phyloP scores from a whole-genome alignment of 2,329 filamentous ascomycete species.

The Myriosclerotinia curreyana region DNA sequence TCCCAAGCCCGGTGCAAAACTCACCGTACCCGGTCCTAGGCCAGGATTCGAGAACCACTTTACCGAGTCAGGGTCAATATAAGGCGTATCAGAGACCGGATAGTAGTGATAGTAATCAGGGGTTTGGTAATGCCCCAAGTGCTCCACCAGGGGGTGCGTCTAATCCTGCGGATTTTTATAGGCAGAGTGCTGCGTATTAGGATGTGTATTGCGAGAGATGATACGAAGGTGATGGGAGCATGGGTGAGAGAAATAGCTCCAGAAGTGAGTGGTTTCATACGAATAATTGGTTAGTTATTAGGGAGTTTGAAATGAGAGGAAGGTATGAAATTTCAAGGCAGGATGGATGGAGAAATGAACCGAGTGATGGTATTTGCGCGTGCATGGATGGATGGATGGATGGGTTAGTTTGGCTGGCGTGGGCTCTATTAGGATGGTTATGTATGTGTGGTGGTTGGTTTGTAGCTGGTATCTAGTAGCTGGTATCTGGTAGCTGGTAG shows the following conservation, averaged over 20 bases:
- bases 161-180: conserved; percentile 52
- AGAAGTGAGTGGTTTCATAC: background rate
- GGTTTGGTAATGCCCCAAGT: conserved; percentile 43
- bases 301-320: background rate
- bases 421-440: too few relatives aligned
- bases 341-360: background rate
- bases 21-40: conserved; percentile 34
- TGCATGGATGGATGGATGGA: background rate
- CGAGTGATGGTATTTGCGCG: too few relatives aligned
- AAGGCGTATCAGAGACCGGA: conserved; percentile 50
- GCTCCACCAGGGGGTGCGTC: conserved; percentile 41
- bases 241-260: background rate
- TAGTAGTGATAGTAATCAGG: conserved; percentile 31
- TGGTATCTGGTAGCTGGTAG: background rate
- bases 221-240: background rate
- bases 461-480: too few relatives aligned
- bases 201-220: background rate
- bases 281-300: background rate
- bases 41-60: conserved; percentile 49
- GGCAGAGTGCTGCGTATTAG: conserved; percentile 43
- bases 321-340: background rate
- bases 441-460: too few relatives aligned
- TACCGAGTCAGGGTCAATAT: conserved; percentile 53
- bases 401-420: background rate
- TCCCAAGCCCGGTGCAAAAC: conserved; percentile 32